Base-by-base conservation (phyloP, 305 asterid genomes). In the Solanum hybrid region DNA sequence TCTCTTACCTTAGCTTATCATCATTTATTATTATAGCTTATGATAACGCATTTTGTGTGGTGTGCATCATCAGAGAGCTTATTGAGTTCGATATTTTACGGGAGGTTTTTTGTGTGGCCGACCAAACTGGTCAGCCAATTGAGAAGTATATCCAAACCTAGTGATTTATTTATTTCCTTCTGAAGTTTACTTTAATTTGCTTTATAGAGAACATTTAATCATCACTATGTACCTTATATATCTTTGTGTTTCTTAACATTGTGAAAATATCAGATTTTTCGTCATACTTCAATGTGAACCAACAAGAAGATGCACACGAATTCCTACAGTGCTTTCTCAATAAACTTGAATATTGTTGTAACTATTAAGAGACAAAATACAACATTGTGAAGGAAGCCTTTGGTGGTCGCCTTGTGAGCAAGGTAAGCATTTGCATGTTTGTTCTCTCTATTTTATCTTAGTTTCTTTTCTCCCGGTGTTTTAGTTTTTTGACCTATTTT, bases 301-400 rank as follows among this genome's bases (percentile, higher is more conserved):
- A 93, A 91, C 98, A 95, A 86, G 97, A 95, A 91, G 98, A 96
- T 92, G 99, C 99, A 82, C 98, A 96, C 89, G 97, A 97, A 86
- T 97, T 95, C 90, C 94, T 97, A 37, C 97, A 94, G 86, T 95
- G 97, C 86, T 95, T 95, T 90, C 51, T 97, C 95, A 98, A 95
- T 91, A 93, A 92, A 90, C 99, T 97, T 88, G 97, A 95, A 87
- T 91, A 86, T 36, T 94, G 90, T 31, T 87, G 92, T 87, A 79
- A 86, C 80, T 88, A 91, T 89, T 56, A 86, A 38, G 86, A 89
- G 87, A 24, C 10, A 32, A 88, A 89, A 34, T 89, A 87, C 72
- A 95, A 93, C 92, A 71, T 95, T 27, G 98, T 96, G 90, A 94
- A 94, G 86, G 94, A 93, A 91, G 95, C 92, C 60, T 97, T 96